Conservation (phyloP, 495 filamentous ascomycete species). For the Pseudotulostoma volvatum region DNA sequence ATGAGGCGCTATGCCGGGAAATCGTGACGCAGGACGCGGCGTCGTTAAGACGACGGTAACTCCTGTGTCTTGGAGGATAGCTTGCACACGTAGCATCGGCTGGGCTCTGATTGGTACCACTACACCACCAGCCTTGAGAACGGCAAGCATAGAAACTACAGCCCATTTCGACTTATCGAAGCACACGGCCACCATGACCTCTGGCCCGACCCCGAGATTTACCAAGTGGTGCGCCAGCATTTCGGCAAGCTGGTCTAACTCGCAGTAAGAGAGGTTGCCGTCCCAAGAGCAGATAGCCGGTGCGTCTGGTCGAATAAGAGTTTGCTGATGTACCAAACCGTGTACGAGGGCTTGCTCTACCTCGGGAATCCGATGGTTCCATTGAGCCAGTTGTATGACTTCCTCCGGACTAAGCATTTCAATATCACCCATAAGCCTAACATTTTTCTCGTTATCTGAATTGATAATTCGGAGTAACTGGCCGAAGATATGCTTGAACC, state of each 20-base stretch:
- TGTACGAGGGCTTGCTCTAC: slow-evolving; percentile 22
- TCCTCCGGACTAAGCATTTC: slow-evolving; percentile 9
- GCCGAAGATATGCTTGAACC: no score
- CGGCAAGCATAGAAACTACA: slow-evolving; percentile 22
- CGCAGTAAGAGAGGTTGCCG: slow-evolving; percentile 31
- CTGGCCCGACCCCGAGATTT: slow-evolving; percentile 15
- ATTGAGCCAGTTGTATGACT: slow-evolving; percentile 5
- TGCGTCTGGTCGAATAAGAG: slow-evolving; percentile 11
- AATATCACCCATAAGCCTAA: no score
- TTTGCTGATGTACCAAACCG: slow-evolving; percentile 20
- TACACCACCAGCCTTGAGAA: slow-evolving; percentile 32
- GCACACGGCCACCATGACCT: slow-evolving; percentile 24
- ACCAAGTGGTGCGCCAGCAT: slow-evolving; percentile 14
- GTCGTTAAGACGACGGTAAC: slow-evolving; percentile 8
- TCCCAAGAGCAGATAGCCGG: slow-evolving; percentile 29
- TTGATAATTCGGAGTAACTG: no score
- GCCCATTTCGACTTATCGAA: slow-evolving; percentile 29
- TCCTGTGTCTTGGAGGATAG: slow-evolving; percentile 26
- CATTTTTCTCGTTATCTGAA: no score
- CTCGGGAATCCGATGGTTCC: slow-evolving; percentile 11
- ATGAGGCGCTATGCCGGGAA: slow-evolving; percentile 9
- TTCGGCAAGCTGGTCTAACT: slow-evolving; percentile 22
- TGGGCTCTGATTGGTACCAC: slow-evolving; percentile 35
- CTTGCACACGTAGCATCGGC: slow-evolving; percentile 29
- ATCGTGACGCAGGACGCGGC: no score